Base-by-base conservation (phyloP, 2,329 filamentous ascomycete genomes). In the Epicoccum sorghinum region DNA sequence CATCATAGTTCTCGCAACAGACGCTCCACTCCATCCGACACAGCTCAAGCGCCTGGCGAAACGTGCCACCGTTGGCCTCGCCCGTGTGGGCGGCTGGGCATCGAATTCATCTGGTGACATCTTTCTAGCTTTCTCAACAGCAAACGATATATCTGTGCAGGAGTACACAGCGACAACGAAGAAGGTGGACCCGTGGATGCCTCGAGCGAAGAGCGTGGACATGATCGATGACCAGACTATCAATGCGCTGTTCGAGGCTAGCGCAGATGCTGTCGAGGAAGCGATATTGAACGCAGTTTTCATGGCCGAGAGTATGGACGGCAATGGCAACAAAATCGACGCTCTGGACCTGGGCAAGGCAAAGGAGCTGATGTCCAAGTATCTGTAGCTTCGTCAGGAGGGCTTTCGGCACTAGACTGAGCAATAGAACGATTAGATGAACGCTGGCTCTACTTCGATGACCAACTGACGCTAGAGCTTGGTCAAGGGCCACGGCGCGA, bases 91-190 rank as follows among this genome's bases (percentile, higher is more conserved):
- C 2, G 84, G 85, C 2, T 83, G 83, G 55, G 86, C 85, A 0
- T 78, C 80, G 38, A 88, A 88, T 58, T 79, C 79, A 9, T 88
- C 84, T 0, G 87, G 86, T 0, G 86, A 89, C 56, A 83, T 89
- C 54, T 88, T 89, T 66, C 75, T 89, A 2, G 86, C 86, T 4
- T 84, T 89, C 55, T 88, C 85, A 7, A 89, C 86, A 0, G 86
- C 78, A 5, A 84, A 82, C 54, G 75, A 77, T 38, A 72, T 85
- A 1, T 73, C 75, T 2, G 76, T 81, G 33, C 79, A 81, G 61
- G 74, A 71, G 6, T 50, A 67, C 37, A 67, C 62, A 6, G 57
- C 68, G 3, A 60, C 64, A 36, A 50, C 56, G 10, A 54, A 56
- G 27, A 52, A 51, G 2, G 62, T 64, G 3, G 71, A 75, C 58